A percentile compares a stretch with the other conserved stretches of the same genome.
Conservation (phyloP, 805 yeast species). For the Sungouiella blattae region DNA sequence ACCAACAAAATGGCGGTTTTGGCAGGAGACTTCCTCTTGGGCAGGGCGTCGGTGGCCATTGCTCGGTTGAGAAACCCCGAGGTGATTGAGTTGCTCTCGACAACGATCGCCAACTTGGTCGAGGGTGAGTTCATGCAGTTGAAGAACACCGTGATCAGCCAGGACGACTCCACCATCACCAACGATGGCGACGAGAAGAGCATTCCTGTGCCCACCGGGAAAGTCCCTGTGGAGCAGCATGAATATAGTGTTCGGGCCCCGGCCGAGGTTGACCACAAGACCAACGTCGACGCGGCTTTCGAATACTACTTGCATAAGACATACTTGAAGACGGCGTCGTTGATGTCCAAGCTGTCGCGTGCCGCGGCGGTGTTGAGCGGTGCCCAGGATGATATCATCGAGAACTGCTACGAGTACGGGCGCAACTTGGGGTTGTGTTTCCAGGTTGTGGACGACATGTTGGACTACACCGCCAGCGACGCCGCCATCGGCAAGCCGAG, state of each 20-base stretch:
- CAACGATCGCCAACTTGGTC: constrained; percentile 93
- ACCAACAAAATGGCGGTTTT: constrained; percentile 96
- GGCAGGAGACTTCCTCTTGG: constrained; percentile 94
- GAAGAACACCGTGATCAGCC: constrained; percentile 75
- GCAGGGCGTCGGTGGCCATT: constrained; percentile 93
- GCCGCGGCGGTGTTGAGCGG: constrained; percentile 93
- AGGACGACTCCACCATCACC: constrained; percentile 43
- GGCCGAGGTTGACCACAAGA: constrained; percentile 50
- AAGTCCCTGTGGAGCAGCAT: constrained; percentile 55
- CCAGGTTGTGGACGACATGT: constrained; percentile 93
- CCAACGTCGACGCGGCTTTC: constrained; percentile 81
- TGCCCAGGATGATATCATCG: constrained; percentile 69
- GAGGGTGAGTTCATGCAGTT: constrained; percentile 99
- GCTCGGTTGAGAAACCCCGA: constrained; percentile 94
- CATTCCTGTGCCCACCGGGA: constrained; percentile 59
- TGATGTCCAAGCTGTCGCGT: constrained; percentile 90
- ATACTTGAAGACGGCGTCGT: constrained; percentile 88
- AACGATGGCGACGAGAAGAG: constrained; percentile 46
- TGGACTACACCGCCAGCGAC: constrained; percentile 89
- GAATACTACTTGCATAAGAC: constrained; percentile 95
- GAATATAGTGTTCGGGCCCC: constrained; percentile 50
- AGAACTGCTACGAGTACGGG: constrained; percentile 86
- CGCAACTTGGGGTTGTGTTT: constrained; percentile 91
- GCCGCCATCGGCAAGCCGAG: constrained; percentile 89
- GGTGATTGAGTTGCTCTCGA: constrained; percentile 91